A percentile compares a stretch with the other conserved stretches of the same genome.
These are phyloP conservation scores for Termitomyces eurrhizus DNA, from an alignment of 768 basidiomycete genomes.

Conservation along the genomic window DNA sequence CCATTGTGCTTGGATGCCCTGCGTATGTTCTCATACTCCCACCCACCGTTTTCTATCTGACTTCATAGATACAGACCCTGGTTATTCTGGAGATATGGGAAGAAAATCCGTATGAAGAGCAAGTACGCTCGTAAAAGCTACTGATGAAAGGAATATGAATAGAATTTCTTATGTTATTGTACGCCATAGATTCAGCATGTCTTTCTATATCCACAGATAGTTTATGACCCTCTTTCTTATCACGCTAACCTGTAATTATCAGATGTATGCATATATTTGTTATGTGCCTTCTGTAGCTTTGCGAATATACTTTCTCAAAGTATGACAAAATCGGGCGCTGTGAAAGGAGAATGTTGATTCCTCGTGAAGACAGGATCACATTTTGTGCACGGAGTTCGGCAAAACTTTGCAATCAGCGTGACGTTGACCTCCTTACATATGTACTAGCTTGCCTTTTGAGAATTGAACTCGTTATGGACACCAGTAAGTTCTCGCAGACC, in stretches of 20 bases:
- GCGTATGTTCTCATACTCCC: constrained; percentile 30
- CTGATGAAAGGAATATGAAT: neutral
- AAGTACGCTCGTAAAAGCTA: constrained; percentile 30
- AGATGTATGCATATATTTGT: neutral
- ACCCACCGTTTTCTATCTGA: neutral
- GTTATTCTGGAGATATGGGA: constrained; percentile 32
- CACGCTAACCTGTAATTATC: neutral
- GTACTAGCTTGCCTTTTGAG: no score
- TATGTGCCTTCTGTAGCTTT: neutral
- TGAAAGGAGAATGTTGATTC: neutral
- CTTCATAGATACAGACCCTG: constrained; percentile 23
- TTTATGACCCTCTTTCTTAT: neutral
- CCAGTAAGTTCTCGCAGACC: no score
- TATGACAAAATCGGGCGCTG: neutral
- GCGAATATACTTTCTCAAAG: neutral
- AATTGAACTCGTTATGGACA: no score
- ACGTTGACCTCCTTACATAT: no score
- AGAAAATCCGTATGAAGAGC: constrained; percentile 46
- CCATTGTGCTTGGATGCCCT: constrained; percentile 61
- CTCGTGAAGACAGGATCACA: neutral
- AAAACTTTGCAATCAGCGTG: no score
- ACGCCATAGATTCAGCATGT: neutral
- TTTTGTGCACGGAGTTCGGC: no score
- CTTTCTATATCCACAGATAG: neutral
- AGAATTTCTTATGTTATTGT: neutral